phyloP scores from a whole-genome alignment of 2,329 filamentous ascomycete species.

The Annulohypoxylon truncatum region DNA sequence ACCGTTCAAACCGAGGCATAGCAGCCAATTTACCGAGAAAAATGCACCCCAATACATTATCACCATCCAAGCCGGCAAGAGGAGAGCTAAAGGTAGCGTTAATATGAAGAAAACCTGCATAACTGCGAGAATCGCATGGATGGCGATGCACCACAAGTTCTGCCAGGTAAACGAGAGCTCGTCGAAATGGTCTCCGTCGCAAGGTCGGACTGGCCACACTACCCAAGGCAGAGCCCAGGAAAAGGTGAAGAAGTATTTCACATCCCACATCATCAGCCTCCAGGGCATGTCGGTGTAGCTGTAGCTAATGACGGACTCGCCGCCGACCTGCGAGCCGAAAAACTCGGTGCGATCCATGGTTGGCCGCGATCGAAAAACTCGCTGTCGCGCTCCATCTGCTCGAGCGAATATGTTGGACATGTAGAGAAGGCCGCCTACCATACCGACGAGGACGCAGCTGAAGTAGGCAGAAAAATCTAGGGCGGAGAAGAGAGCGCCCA shows the following conservation, averaged over 20 bases:
- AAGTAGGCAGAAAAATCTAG: conserved; percentile 29
- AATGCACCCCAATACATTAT: conserved; percentile 56
- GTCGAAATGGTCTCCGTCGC: conserved; percentile 65
- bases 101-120: conserved; percentile 72
- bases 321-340: conserved; percentile 69
- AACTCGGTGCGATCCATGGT: conserved; percentile 58
- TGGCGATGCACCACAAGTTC: conserved; percentile 67
- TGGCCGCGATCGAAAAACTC: conserved; percentile 10
- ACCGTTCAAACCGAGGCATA: conserved; percentile 68
- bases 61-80: conserved; percentile 64
- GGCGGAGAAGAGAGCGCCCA: conserved; percentile 15
- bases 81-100: conserved; percentile 62
- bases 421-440: conserved; percentile 35
- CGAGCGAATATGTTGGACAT: conserved; percentile 26
- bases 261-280: conserved; percentile 62
- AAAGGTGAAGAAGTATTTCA: conserved; percentile 67
- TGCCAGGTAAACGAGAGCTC: conserved; percentile 70
- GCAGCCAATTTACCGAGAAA: conserved; percentile 60
- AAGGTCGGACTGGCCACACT: conserved; percentile 67
- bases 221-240: conserved; percentile 69
- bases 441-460: conserved; percentile 16
- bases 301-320: conserved; percentile 68
- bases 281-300: conserved; percentile 68
- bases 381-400: conserved; percentile 16
- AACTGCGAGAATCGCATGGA: conserved; percentile 69